phyloP scores from a whole-genome alignment of 768 basidiomycete species.

The Cystobasidium onofrii region DNA sequence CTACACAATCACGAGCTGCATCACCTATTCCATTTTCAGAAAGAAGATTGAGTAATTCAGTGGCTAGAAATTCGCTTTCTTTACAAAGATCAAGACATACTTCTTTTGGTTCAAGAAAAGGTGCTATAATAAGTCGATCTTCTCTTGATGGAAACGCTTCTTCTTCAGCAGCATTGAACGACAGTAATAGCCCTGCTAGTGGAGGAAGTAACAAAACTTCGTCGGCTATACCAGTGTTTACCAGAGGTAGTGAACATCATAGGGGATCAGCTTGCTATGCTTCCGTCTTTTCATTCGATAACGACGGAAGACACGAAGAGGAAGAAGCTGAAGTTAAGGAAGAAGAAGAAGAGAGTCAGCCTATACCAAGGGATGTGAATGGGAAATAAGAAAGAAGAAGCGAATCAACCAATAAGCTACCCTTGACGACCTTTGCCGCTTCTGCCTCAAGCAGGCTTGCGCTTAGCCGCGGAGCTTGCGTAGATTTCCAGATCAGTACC shows the following conservation, averaged over 20 bases:
- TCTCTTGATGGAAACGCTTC: background rate
- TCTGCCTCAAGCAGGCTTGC: too few relatives aligned
- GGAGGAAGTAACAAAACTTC: background rate
- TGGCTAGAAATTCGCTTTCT: background rate
- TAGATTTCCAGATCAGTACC: too few relatives aligned
- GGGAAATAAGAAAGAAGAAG: background rate
- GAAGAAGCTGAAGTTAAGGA: background rate
- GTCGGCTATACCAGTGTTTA: background rate
- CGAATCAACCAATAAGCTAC: too few relatives aligned
- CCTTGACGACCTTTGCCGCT: too few relatives aligned
- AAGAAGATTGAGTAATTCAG: constrained; percentile 12
- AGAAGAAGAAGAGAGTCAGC: background rate
- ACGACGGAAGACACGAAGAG: background rate
- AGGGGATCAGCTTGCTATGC: constrained; percentile 5
- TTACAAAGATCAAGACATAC: background rate
- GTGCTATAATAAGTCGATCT: background rate
- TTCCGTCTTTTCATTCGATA: background rate
- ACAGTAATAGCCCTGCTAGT: background rate
- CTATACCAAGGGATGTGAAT: background rate
- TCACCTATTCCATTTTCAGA: constrained; percentile 3
- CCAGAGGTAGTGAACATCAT: background rate
- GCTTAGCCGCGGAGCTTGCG: too few relatives aligned
- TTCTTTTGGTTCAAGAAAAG: background rate
- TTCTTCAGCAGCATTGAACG: background rate
- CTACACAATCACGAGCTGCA: background rate